Evolutionary conservation across 495 filamentous ascomycete genomes (phyloP), one percentile per base, ranked within the genome.

Genomic region (Trichoderma reesei): DNA sequence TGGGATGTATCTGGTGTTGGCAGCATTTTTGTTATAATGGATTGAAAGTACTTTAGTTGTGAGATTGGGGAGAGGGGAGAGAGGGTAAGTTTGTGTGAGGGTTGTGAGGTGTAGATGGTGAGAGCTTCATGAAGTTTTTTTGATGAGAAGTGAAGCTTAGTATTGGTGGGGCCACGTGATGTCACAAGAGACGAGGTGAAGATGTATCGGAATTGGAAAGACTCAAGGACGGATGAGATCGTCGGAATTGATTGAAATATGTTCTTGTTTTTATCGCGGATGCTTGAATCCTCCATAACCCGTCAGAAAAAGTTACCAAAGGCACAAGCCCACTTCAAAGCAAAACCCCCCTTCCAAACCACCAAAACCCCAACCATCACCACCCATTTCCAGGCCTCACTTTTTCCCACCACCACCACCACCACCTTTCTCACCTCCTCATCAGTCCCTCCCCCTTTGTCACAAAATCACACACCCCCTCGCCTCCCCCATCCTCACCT

Each of bases 1-100:
- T 98, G 94, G 26, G 87, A 86, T 18, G 94, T 98, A 61, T 88
- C 88, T 1, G 94, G 94, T 11, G 93, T 98, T 9, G 92, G 92
- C 16, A 98, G 85, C 91, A 96, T 64, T 69, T 9, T 56, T 34
- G 0, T 34, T 56, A 13, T 34, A n/a, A n/a, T n/a, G n/a, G n/a
- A n/a, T n/a, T n/a, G n/a, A n/a, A n/a, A n/a, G n/a, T n/a, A n/a
- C n/a, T n/a, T n/a, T n/a, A n/a, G n/a, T n/a, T n/a, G n/a, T n/a
- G n/a, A n/a, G 5, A 6, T 64, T 67, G 38, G 59, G 16, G 51
- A 1, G 20, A 36, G 38, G 16, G 16, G 62, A 60, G 62, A 26
- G 59, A 59, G 2, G 16, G 1, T 51, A 44, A 56, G 5, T 48
- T 60, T 48, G 64, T n/a, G 61, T 62, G 63, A 36, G 54, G 39